Evolutionary conservation across 129 eudicot species (phyloP).

Genomic region (Tagetes erecta): DNA sequence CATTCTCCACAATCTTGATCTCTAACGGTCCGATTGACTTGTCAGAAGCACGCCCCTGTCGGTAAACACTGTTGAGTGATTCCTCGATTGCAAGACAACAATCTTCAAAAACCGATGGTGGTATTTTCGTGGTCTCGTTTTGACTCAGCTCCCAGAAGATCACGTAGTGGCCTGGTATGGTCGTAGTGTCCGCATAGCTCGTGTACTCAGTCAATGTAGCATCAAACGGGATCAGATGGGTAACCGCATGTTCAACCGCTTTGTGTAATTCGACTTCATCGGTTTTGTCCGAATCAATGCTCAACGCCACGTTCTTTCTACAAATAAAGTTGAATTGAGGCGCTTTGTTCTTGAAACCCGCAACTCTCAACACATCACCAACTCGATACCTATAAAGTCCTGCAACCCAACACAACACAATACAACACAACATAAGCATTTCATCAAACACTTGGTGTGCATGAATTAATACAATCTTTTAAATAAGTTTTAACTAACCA

Average conservation of each 20-base stretch:
- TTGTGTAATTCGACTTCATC: conserved; percentile 76
- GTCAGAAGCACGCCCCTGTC: conserved; percentile 66
- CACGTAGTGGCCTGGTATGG: conserved; percentile 76
- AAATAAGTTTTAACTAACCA: conserved; percentile 32
- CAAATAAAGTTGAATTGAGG: conserved; percentile 74
- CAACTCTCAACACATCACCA: conserved; percentile 69
- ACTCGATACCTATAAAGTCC: conserved; percentile 77
- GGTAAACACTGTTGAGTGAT: conserved; percentile 62
- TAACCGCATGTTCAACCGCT: conserved; percentile 55
- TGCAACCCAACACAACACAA: conserved; percentile 10
- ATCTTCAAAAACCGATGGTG: conserved; percentile 66
- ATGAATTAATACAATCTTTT: background rate
- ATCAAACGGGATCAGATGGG: conserved; percentile 58
- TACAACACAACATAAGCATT: background rate
- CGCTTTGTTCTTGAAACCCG: conserved; percentile 78
- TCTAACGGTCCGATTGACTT: conserved; percentile 80
- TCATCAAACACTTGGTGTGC: background rate
- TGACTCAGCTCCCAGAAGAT: conserved; percentile 64
- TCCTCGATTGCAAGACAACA: conserved; percentile 69
- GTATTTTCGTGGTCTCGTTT: conserved; percentile 45
- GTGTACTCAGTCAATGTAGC: conserved; percentile 63
- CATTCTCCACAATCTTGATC: conserved; percentile 64
- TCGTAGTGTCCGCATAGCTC: conserved; percentile 64
- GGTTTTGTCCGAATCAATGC: conserved; percentile 77
- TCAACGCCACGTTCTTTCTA: conserved; percentile 68